Base-by-base conservation (phyloP, 1,284 basidiomycete genomes). In the Ustilago cynodontis region DNA sequence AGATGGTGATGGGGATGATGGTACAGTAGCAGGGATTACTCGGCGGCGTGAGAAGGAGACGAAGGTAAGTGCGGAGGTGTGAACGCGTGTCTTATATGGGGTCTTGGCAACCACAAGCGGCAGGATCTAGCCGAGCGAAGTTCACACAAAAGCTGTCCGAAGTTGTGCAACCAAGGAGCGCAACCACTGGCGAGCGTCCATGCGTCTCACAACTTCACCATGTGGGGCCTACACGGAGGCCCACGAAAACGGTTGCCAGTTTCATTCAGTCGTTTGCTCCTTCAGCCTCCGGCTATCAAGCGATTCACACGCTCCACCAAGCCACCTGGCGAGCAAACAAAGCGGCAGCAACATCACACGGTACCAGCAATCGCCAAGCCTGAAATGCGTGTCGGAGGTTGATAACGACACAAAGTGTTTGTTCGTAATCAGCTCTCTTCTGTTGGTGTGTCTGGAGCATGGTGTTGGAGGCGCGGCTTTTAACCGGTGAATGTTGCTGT, bases 381-480 rank as follows among this genome's bases (percentile, higher is more conserved):
- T 37, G 35, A 28, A 57, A 31, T 59, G 57, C 39, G 57, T 22
- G 47, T 49, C 47, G 41, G 41, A 43, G n/a, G 4, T 43, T n/a
- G 7, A n/a, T n/a, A 8, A 52, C 24, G 33, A 59, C 50, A 54
- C 41, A 59, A 59, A 60, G 28, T 53, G 39, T 33, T 31, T 49
- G 24, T 51, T 55, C 60, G 60, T 63, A 65, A 64, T 64, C 37
- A 55, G 26, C 24, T 8, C 29, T 41, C 3, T 16, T 6, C 5
- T 33, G 6, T 11, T 11, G 11, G 5, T 10, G 29, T 39, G 6
- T 39, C 16, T 2, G 8, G 28, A 51, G 31, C 51, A 52, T 33
- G 43, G 43, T 20, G 43, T 45, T 18, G 18, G 6, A 29, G 20
- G 33, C 47, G 33, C 47, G 47, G 45, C 26, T 5, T 37, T 37